A percentile compares a stretch with the other conserved stretches of the same genome.
Conservation (phyloP, 257 asterid species). For the Nicotiana tabacum region DNA sequence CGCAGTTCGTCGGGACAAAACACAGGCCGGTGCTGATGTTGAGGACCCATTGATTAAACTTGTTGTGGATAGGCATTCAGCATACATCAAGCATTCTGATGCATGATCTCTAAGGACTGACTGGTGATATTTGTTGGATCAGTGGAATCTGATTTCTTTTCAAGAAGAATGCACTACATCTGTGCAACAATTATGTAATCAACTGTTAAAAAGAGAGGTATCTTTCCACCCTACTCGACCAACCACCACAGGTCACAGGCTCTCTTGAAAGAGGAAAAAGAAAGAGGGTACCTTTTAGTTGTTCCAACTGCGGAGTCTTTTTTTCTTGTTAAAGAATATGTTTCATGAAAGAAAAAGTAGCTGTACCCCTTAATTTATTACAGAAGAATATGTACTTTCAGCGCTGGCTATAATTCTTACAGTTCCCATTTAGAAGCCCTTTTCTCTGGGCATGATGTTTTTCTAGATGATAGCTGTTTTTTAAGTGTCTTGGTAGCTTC, state of each 20-base stretch:
- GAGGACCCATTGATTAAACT: conserved; percentile 66
- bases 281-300: neutral
- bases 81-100: conserved; percentile 29
- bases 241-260: neutral
- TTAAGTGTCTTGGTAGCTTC: neutral
- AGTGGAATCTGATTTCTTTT: neutral
- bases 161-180: neutral
- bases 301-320: neutral
- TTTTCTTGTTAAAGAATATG: neutral
- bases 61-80: conserved; percentile 62
- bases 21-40: conserved; percentile 49
- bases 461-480: neutral
- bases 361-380: neutral
- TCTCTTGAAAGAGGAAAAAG: neutral
- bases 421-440: neutral
- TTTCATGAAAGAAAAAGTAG: neutral
- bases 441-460: neutral
- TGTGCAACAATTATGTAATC: neutral
- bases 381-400: neutral
- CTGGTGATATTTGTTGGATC: neutral
- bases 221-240: neutral
- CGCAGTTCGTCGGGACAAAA: conserved; percentile 52
- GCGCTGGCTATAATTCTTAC: neutral
- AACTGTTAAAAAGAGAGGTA: neutral
- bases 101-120: conserved; percentile 6